Evolutionary conservation across 1,284 basidiomycete species (phyloP).

Genomic region (Fomitopsis palustris): DNA sequence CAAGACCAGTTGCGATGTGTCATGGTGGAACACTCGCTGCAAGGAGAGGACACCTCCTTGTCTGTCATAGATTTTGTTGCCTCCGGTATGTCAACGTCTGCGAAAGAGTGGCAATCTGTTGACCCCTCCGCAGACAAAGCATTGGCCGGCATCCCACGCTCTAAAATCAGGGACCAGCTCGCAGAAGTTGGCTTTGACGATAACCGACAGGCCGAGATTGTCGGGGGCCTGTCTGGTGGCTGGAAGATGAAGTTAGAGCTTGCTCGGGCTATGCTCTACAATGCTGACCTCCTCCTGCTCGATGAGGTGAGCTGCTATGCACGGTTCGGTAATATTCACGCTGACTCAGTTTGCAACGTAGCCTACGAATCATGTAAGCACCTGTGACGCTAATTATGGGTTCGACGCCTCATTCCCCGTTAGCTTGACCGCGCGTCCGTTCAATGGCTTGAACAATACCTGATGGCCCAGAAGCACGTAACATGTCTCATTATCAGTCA

Average conservation of each 20-base stretch:
- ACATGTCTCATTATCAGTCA: slow-evolving; percentile 97
- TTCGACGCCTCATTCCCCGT: slow-evolving; percentile 11
- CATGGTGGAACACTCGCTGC: slow-evolving; percentile 96
- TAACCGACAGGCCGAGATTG: slow-evolving; percentile 79
- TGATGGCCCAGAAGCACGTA: slow-evolving; percentile 75
- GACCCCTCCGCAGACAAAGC: slow-evolving; percentile 45
- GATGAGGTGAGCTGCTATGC: slow-evolving; percentile 56
- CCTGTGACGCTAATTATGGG: slow-evolving; percentile 7
- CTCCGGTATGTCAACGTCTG: slow-evolving; percentile 50
- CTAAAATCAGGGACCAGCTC: slow-evolving; percentile 77
- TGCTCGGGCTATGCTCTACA: slow-evolving; percentile 93
- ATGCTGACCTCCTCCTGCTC: slow-evolving; percentile 90
- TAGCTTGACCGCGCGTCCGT: slow-evolving; percentile 89
- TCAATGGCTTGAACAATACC: slow-evolving; percentile 91
- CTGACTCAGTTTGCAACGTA: slow-evolving; percentile 31
- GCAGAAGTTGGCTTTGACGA: slow-evolving; percentile 91
- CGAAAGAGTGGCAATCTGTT: background rate
- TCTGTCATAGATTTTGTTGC: slow-evolving; percentile 89
- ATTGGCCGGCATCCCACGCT: slow-evolving; percentile 54
- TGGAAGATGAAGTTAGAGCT: slow-evolving; percentile 99
- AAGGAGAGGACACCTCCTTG: slow-evolving; percentile 84
- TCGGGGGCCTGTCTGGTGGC: slow-evolving; percentile 92
- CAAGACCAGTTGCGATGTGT: slow-evolving; percentile 83
- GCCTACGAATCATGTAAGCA: slow-evolving; percentile 89
- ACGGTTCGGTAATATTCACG: slow-evolving; percentile 5